Base-by-base conservation (phyloP, 768 basidiomycete species). In the Tephrocybe sp. region DNA sequence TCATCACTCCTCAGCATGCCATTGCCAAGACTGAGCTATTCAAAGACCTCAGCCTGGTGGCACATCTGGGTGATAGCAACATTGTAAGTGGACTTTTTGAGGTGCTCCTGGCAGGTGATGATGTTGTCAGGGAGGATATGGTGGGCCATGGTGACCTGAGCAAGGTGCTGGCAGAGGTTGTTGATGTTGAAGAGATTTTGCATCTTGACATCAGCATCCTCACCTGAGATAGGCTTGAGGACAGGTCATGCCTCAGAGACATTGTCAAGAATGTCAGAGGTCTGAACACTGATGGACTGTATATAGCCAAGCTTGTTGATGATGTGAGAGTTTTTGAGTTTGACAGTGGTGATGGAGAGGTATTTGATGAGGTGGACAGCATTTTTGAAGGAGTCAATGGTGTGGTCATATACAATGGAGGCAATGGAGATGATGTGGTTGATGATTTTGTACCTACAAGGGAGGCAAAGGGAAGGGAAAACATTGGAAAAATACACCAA, bases 51-150 rank as follows among this genome's bases (percentile, higher is more conserved):
- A 8, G 77, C 69, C 60, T 91, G 81, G 49, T 84, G 80, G 63
- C 79, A 75, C 53, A 90, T 73, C 9, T 88, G 83, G 58, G 84
- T 80, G 2, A 82, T 75, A 0, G 93, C 92, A 28, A 90, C 84
- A 20, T 93, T 89, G 65, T 91, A 92, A 3, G 88, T 90, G 2
- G 90, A 90, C 38, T 86, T 81, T 66, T 96, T 93, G 3, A 95
- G 79, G 5, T 91, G 73, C 55, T 84, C 84, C 65, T 96, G 93
- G 1, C 93, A 87, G 1, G 82, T 73, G 12, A 79, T 70, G n/a
- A 84, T 65, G 57, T 93, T 87, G 50, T 84, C 80, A 0, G 82
- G 74, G 28, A 30, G 28, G 28, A 30, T 11, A 11, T 11, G 28
- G 5, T 11, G 28, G 5, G 28, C 28, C 28, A 30, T 5, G 28